phyloP scores from a whole-genome alignment of 1,284 basidiomycete species.

The Ceraceosorus bombacis region DNA sequence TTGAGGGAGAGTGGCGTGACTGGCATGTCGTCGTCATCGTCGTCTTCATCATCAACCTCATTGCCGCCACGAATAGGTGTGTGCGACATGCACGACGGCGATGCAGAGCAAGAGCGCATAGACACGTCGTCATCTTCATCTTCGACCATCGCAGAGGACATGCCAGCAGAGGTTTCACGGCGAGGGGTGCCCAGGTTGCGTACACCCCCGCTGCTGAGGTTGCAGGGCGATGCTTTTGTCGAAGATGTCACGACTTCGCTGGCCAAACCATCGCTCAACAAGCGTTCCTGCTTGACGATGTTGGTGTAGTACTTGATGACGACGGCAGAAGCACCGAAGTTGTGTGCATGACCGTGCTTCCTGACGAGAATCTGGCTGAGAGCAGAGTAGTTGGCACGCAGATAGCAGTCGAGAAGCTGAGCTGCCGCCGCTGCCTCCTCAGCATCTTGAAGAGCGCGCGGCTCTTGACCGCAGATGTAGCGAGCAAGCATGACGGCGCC shows the following conservation, averaged over 20 bases:
- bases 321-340: constrained; percentile 83
- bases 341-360: constrained; percentile 93
- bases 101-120: constrained; percentile 31
- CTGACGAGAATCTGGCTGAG: constrained; percentile 88
- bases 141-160: not conserved
- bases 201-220: constrained; percentile 14
- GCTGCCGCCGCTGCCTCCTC: constrained; percentile 50
- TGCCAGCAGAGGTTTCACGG: constrained; percentile 1
- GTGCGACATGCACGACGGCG: constrained; percentile 39
- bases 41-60: constrained; percentile 33
- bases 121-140: constrained; percentile 37
- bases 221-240: not conserved
- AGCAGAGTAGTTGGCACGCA: constrained; percentile 75
- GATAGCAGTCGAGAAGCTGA: constrained; percentile 71
- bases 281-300: not conserved
- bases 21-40: constrained; percentile 44
- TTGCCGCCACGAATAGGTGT: constrained; percentile 37
- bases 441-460: constrained; percentile 2
- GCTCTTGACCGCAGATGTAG: constrained; percentile 56
- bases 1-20: constrained; percentile 45
- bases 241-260: not conserved
- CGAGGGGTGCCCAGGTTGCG: constrained; percentile 16
- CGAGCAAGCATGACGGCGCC: constrained; percentile 82
- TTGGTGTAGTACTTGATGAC: constrained; percentile 75
- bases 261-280: not conserved